Evolutionary conservation across 257 asterid genomes (phyloP).

Genomic region (Misopates orontium): DNA sequence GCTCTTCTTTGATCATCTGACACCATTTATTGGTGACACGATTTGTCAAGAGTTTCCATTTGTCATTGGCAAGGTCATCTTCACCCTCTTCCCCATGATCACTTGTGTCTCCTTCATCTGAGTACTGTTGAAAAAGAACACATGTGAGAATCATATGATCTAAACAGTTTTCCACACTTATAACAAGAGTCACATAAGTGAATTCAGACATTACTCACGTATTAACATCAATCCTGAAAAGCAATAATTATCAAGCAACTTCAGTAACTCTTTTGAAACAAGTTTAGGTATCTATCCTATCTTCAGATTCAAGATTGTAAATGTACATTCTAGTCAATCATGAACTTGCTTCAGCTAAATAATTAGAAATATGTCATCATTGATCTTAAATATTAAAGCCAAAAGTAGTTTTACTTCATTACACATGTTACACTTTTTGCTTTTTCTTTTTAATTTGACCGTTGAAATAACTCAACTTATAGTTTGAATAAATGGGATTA

Average conservation of each 20-base stretch:
- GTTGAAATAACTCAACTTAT: constrained; percentile 8
- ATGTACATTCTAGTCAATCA: constrained; percentile 17
- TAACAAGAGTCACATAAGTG: constrained; percentile 1
- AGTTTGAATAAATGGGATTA: neutral
- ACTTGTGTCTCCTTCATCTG: constrained; percentile 72
- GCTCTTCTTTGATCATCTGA: constrained; percentile 55
- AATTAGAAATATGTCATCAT: neutral
- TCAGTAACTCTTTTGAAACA: constrained; percentile 10
- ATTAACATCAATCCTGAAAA: constrained; percentile 7
- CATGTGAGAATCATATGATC: neutral
- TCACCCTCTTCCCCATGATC: constrained; percentile 48
- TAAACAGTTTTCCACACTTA: neutral
- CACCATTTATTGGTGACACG: constrained; percentile 56
- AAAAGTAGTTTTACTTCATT: neutral
- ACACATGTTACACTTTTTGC: neutral
- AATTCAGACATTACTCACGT: constrained; percentile 3
- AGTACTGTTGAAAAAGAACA: constrained; percentile 44
- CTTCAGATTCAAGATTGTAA: constrained; percentile 15
- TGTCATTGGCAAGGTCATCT: constrained; percentile 37
- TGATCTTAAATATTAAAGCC: constrained; percentile 9
- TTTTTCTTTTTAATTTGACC: neutral
- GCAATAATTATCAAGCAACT: constrained; percentile 19
- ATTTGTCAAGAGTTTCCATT: constrained; percentile 51
- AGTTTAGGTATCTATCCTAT: neutral
- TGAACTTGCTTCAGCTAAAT: neutral